Base-by-base conservation (phyloP, 2,329 filamentous ascomycete species). In the Pyrenochaeta sp. region DNA sequence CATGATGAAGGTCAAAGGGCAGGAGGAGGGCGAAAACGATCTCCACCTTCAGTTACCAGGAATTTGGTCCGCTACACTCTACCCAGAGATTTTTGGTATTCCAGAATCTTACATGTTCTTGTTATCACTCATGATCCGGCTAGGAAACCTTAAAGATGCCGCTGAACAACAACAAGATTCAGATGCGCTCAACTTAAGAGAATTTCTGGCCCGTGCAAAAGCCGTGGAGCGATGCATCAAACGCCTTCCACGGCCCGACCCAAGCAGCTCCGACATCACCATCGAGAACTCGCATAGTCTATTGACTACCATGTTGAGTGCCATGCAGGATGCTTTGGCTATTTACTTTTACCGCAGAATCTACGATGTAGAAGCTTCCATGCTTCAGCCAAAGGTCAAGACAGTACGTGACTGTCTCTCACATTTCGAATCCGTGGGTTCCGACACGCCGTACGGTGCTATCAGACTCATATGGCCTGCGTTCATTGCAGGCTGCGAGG, bases 311-410 rank as follows among this genome's bases (percentile, higher is more conserved):
- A 74, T 80, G 61, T 63, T 77, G 0, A 61, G 73, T 0, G 80
- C 80, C 7, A 78, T 83, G 54, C 78, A 80, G 8, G 74, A 80
- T 34, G 79, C 80, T 0, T 59, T 82, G 10, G 67, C 78, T 4
- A 81, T 83, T 2, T 82, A 80, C 62, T 83, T 83, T 47, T 81
- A 83, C 58, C 73, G 81, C 1, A 69, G 80, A 4, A 77, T 83
- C 7, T 77, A 80, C 61, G 72, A 80, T 39, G 57, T 80, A 4
- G 78, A 79, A 32, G 72, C 79, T 9, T 77, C 77, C 46, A 73
- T 81, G 2, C 53, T 82, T 0, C 80, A 82, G 47, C 67, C 75
- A 3, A 61, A 71, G 2, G 80, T 82, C 0, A 59, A 63, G 1
- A 72, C 73, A 13, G 73, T 80, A 0, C 61, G 78, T 0, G 78